A percentile compares a stretch with the other conserved stretches of the same genome.
Evolutionary conservation across 805 yeast genomes (phyloP).

Genomic region (Wickerhamomyces sydowiorum): DNA sequence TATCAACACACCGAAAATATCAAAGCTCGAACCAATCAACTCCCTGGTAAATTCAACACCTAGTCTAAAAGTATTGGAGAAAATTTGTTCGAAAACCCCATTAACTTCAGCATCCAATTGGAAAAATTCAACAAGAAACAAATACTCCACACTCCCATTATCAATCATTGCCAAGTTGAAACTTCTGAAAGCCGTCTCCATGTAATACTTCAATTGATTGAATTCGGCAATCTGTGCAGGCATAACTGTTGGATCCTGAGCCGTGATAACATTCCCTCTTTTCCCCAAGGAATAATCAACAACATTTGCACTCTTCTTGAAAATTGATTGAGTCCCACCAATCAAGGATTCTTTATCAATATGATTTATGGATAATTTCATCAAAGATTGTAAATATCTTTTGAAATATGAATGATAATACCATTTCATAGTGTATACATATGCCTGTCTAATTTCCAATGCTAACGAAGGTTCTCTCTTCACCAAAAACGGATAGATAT

Average conservation of each 20-base stretch:
- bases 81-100: constrained; percentile 42
- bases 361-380: constrained; percentile 48
- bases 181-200: constrained; percentile 70
- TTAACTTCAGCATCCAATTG: constrained; percentile 37
- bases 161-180: constrained; percentile 70
- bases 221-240: constrained; percentile 83
- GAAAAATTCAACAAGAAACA: constrained; percentile 70
- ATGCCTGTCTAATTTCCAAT: constrained; percentile 69
- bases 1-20: constrained; percentile 72
- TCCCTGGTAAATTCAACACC: constrained; percentile 45
- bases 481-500: constrained; percentile 51
- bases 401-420: constrained; percentile 77
- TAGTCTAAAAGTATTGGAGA: constrained; percentile 44
- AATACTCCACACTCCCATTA: constrained; percentile 71
- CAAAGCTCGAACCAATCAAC: constrained; percentile 40
- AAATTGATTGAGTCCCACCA: constrained; percentile 30
- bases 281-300: constrained; percentile 29
- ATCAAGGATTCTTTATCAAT: constrained; percentile 54
- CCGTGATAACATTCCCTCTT: constrained; percentile 51
- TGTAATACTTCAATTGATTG: constrained; percentile 56
- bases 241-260: constrained; percentile 58
- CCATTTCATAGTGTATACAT: constrained; percentile 88
- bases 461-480: constrained; percentile 57
- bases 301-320: constrained; percentile 17
- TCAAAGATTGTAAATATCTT: constrained; percentile 67